A percentile compares a stretch with the other conserved stretches of the same genome.
These are phyloP conservation scores for Lactarius evosmus DNA, from an alignment of 768 basidiomycete species.

Conservation along the genomic window DNA sequence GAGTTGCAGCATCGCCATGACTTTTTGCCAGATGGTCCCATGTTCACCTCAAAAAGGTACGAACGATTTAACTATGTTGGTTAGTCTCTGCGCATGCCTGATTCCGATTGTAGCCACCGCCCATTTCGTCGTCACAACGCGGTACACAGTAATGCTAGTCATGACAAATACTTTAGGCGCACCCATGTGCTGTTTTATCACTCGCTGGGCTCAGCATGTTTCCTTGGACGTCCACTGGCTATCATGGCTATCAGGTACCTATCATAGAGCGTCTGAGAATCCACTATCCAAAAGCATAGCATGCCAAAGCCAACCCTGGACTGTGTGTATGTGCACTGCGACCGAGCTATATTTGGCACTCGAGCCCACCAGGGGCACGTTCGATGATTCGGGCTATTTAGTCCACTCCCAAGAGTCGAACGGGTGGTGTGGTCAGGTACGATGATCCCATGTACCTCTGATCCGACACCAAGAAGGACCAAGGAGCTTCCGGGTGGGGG, in stretches of 20 bases:
- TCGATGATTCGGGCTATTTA: no score
- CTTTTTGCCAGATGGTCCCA: conserved; percentile 7
- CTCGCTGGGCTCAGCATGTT: conserved; percentile 5
- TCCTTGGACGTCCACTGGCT: background rate
- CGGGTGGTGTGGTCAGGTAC: background rate
- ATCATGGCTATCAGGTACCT: background rate
- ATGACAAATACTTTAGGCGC: conserved; percentile 1
- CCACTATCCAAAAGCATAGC: background rate
- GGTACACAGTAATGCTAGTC: background rate
- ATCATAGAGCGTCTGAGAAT: background rate
- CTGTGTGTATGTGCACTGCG: no score
- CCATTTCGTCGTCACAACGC: conserved; percentile 18
- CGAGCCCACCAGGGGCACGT: no score
- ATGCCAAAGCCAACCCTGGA: no score
- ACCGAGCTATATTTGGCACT: no score
- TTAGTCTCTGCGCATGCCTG: background rate
- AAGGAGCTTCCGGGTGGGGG: background rate
- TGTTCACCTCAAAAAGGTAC: background rate
- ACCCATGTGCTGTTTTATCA: background rate
- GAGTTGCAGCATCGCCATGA: conserved; percentile 16
- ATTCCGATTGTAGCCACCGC: background rate
- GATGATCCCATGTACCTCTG: background rate
- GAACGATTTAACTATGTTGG: background rate
- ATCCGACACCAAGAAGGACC: background rate
- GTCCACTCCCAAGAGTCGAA: no score